Evolutionary conservation across 805 yeast genomes (phyloP).

Genomic region (Cyberlindnera suaveolens): DNA sequence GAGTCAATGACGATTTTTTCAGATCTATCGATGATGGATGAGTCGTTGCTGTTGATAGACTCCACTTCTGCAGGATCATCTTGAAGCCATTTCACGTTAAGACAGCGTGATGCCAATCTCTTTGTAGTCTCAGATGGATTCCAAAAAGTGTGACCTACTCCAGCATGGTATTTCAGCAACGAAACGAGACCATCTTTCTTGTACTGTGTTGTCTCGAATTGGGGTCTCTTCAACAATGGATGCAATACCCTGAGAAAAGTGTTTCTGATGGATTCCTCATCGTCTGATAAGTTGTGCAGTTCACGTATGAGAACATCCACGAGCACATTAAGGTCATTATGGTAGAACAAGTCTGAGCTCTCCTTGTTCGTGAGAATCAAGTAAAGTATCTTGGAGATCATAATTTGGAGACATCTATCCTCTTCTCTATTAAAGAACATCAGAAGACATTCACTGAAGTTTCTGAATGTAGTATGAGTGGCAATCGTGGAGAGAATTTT

Average conservation of each 20-base stretch:
- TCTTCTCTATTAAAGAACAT: constrained; percentile 72
- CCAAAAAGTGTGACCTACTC: constrained; percentile 28
- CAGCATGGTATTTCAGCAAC: constrained; percentile 42
- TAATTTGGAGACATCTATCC: constrained; percentile 64
- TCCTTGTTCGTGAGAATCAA: constrained; percentile 55
- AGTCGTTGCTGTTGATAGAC: constrained; percentile 3
- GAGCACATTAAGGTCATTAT: constrained; percentile 79
- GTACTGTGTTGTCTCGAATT: constrained; percentile 49
- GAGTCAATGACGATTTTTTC: not conserved
- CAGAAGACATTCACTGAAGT: constrained; percentile 64
- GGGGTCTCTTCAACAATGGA: constrained; percentile 65
- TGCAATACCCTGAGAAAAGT: constrained; percentile 69
- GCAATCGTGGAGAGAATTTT: constrained; percentile 53
- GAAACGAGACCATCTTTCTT: constrained; percentile 48
- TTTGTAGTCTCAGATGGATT: constrained; percentile 33
- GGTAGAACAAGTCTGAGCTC: constrained; percentile 64
- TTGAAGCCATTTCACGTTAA: constrained; percentile 25
- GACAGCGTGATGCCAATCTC: constrained; percentile 31
- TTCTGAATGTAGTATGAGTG: constrained; percentile 35
- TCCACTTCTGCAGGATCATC: constrained; percentile 4
- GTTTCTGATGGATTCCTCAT: constrained; percentile 52
- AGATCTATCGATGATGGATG: constrained; percentile 2
- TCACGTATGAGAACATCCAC: constrained; percentile 81
- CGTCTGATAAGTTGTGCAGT: constrained; percentile 58
- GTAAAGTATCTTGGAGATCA: constrained; percentile 74